A percentile compares a stretch with the other conserved stretches of the same genome.
These are phyloP conservation scores for Orbilia quercus DNA, from an alignment of 2,329 filamentous ascomycete species.

Conservation along the genomic window DNA sequence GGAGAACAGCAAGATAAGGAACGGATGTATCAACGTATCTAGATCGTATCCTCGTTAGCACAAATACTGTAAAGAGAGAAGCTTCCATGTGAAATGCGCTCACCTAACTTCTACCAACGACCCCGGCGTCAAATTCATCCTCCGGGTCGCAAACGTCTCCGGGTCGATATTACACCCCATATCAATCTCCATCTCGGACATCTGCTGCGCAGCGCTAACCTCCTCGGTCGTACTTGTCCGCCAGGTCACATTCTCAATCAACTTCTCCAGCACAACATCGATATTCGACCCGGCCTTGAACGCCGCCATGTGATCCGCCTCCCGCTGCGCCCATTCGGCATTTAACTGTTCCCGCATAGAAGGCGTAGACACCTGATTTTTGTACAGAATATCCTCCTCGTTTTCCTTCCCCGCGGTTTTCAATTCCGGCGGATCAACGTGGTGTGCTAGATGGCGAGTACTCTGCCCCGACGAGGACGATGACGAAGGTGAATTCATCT, in stretches of 20 bases:
- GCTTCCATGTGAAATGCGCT: background rate
- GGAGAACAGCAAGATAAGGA: conserved; percentile 27
- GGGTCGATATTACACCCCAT: conserved; percentile 36
- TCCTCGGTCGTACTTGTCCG: conserved; percentile 8
- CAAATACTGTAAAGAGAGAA: background rate
- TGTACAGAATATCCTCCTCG: background rate
- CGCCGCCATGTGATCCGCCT: conserved; percentile 7
- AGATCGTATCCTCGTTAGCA: background rate
- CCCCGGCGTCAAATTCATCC: conserved; percentile 22
- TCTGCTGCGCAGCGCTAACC: background rate
- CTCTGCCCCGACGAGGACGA: no score
- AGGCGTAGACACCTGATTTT: conserved; percentile 6
- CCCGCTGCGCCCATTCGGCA: conserved; percentile 18
- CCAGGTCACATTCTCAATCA: conserved; percentile 36
- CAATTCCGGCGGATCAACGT: no score
- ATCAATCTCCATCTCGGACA: background rate
- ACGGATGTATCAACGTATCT: conserved; percentile 28
- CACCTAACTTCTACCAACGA: conserved; percentile 39
- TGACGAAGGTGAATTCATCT: no score
- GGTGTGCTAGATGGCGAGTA: no score
- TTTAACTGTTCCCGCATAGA: conserved; percentile 17
- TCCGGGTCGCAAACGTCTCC: conserved; percentile 40
- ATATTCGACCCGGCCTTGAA: conserved; percentile 24
- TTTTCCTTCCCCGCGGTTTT: background rate
- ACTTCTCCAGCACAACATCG: conserved; percentile 27